phyloP scores from a whole-genome alignment of 2,329 filamentous ascomycete genomes.

The Fusarium bactridioides region DNA sequence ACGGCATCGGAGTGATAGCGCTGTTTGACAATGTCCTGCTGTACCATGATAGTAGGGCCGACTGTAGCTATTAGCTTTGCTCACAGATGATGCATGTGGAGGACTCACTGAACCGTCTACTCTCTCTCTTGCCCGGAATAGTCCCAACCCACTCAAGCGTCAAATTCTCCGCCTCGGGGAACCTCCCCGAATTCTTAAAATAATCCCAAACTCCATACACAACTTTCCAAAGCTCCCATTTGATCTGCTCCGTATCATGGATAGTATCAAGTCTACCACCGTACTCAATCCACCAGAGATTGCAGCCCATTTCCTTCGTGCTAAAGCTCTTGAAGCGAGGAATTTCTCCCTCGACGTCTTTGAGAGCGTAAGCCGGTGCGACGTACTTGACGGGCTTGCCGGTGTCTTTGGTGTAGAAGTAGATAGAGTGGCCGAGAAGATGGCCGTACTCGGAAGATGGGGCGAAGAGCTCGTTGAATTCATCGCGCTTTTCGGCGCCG shows the following conservation, averaged over 20 bases:
- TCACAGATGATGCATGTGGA: fast-evolving
- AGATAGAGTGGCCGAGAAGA: conserved; percentile 14
- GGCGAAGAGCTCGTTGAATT: conserved; percentile 6
- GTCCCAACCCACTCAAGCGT: conserved; percentile 20
- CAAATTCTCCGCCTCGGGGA: conserved; percentile 4
- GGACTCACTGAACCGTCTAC: conserved; percentile 3
- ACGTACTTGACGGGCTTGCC: conserved; percentile 11
- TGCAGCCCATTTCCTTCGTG: conserved; percentile 9
- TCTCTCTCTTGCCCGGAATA: conserved; percentile 8
- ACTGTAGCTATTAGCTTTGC: background rate
- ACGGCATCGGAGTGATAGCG: conserved; percentile 6
- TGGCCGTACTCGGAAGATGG: conserved; percentile 13
- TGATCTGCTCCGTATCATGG: conserved; percentile 11
- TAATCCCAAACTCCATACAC: conserved; percentile 21
- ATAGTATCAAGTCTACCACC: conserved; percentile 17
- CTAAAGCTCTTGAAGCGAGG: conserved; percentile 17
- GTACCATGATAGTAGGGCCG: conserved; percentile 8
- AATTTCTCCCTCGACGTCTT: conserved; percentile 2
- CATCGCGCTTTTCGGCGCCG: conserved; percentile 12
- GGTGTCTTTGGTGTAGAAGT: conserved; percentile 15
- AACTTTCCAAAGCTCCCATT: conserved; percentile 19
- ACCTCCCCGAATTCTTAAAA: conserved; percentile 11
- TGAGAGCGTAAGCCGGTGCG: conserved; percentile 3
- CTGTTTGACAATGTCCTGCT: conserved; percentile 12
- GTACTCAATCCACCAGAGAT: conserved; percentile 22